Evolutionary conservation across 2,329 filamentous ascomycete genomes (phyloP), one percentile per base, ranked within the genome.

Genomic region (Aspergillus versicolor): DNA sequence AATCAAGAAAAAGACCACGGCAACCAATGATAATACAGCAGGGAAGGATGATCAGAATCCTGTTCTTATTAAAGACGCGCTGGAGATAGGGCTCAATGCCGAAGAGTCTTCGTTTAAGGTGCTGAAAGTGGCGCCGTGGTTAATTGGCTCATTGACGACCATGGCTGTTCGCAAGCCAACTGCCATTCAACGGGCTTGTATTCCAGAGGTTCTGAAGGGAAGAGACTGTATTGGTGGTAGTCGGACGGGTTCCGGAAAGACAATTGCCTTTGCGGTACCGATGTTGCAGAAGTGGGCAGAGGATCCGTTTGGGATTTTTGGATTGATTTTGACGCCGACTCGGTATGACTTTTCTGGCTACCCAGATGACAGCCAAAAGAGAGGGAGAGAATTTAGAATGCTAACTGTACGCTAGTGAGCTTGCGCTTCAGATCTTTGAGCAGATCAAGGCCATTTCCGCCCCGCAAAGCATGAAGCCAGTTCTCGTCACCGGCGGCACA

Each of bases 231-330:
- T 99, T 66, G 94, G 94, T 70, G 92, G 92, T 38, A 96, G 91
- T 70, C 84, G 92, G 61, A 99, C 94, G 0, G 94, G 94, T 80
- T 97, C 93, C 12, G 94, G 94, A 76, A 99, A 99, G 79, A 99
- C 94, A 3, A 88, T 97, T 43, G 92, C 94, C 1, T 99, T 99
- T 74, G 90, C 93, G 1, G 91, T 92, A 9, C 94, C 94, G 0
- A 96, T 99, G 59, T 79, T 99, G 61, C 93, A 97, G 72, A 89
- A 88, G 74, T 97, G 92, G 92, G 87, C 93, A 2, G 84, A 92
- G 69, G 92, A 99, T 77, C 94, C 94, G 1, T 88, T 88, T 58
- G 94, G 91, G 43, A 93, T 97, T 66, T 99, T 91, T 73, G 93
- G 86, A 2, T 79, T 99, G 5, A 85, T 99, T 13, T 77, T 99